Evolutionary conservation across 495 filamentous ascomycete species (phyloP), one percentile per base, ranked within the genome.

Genomic region (Halenospora varia): DNA sequence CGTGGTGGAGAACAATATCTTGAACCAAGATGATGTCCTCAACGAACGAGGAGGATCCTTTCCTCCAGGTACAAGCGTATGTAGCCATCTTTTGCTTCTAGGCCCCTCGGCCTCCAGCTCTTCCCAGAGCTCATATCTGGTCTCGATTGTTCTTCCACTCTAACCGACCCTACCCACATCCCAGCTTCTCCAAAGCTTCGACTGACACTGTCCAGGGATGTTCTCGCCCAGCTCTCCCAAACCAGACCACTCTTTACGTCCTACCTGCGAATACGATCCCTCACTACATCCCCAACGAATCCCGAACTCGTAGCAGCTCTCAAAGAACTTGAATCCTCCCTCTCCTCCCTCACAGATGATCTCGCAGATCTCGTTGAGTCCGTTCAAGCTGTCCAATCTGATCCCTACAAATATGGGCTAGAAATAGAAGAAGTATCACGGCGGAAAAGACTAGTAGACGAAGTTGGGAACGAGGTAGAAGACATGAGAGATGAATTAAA

Each of bases 211-310:
- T 41, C 41, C 57, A 95, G 90, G 68, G 95, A 98, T 70, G 89
- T 97, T 63, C 84, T 94, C 48, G 75, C 85, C 53, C 86, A 90
- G 48, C 85, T 98, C 42, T 81, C 86, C 65, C 81, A 79, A 46
- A 88, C 88, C 57, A 86, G 92, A 11, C 82, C 90, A 25, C 86
- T 96, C 55, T 96, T 96, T 79, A 85, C 88, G 61, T 96, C 92
- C 41, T 97, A 96, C 79, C 85, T 96, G 41, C 94, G 94, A 68
- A 97, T 98, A 75, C 90, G 91, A 65, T 90, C 92, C 17, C 83
- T 95, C 15, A 79, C 87, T 23, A 61, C 75, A 25, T 65, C 74
- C 46, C 80, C 84, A 57, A 85, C 80, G 3, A 90, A 89, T 53
- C 95, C 92, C 25, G 95, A 98, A 70, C 87, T 97, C 39, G 74